Percentiles rank a stretch among this genome's conserved stretches.
Conservation (phyloP, 2,329 filamentous ascomycete genomes). For the Aspergillus hiratsukae region DNA sequence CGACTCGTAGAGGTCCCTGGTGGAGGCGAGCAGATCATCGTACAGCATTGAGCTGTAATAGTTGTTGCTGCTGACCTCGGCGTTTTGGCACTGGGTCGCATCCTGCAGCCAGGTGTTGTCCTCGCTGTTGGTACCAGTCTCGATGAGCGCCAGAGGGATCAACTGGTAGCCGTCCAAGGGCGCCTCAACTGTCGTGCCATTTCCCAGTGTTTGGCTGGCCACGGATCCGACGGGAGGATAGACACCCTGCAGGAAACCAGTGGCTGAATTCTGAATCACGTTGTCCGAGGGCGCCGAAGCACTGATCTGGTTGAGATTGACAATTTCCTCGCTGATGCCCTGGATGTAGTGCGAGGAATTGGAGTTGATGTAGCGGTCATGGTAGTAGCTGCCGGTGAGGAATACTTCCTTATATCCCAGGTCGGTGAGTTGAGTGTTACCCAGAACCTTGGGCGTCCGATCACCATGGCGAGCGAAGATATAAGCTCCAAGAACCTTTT, state of each 20-base stretch:
- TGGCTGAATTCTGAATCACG: slow-evolving; percentile 75
- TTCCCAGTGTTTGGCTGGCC: slow-evolving; percentile 61
- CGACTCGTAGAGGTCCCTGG: slow-evolving; percentile 50
- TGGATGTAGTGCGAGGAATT: slow-evolving; percentile 58
- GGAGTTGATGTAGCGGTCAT: slow-evolving; percentile 65
- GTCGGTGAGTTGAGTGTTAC: slow-evolving; percentile 68
- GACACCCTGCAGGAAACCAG: slow-evolving; percentile 76
- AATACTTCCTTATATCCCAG: slow-evolving; percentile 75
- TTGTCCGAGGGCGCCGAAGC: slow-evolving; percentile 69
- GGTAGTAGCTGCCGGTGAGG: slow-evolving; percentile 69
- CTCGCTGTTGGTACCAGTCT: slow-evolving; percentile 56
- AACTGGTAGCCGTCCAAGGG: slow-evolving; percentile 81
- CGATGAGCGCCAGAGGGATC: slow-evolving; percentile 65
- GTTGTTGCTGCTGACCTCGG: slow-evolving; percentile 54
- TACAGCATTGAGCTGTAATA: slow-evolving; percentile 54
- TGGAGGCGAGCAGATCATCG: slow-evolving; percentile 43
- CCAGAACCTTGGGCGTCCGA: slow-evolving; percentile 70
- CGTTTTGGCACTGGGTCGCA: slow-evolving; percentile 52
- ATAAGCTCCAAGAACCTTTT: slow-evolving; percentile 75
- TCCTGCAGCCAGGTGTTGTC: slow-evolving; percentile 57
- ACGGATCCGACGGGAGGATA: slow-evolving; percentile 69
- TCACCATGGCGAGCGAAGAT: slow-evolving; percentile 90
- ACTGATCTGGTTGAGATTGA: slow-evolving; percentile 65
- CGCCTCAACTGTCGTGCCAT: slow-evolving; percentile 61
- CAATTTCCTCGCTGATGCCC: slow-evolving; percentile 62